Evolutionary conservation across 768 basidiomycete genomes (phyloP), one percentile per base, ranked within the genome.

Genomic region (Royoungia palumana): DNA sequence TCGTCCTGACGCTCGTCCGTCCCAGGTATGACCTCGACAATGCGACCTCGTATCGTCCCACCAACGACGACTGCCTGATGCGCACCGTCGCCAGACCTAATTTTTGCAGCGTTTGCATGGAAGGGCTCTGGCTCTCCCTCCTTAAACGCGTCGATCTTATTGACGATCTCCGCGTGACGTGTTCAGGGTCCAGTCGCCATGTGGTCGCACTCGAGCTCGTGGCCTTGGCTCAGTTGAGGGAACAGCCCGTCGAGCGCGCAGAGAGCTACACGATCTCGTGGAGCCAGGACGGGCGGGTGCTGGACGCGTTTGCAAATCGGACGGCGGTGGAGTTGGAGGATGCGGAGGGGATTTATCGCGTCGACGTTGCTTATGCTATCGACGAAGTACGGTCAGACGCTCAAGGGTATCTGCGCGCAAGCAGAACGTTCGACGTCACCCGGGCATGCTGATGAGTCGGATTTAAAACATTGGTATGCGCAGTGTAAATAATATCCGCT

Each of bases 31-130:
- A 82, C 28, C 63, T 70, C 34, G 45, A 64, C 45, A 87, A 89
- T 57, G 63, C 65, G 44, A 89, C 85, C 0, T 76, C 78, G 4
- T 90, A 85, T 66, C 78, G 89, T n/a, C 89, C 89, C 4, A 90
- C 88, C 3, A 87, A 89, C 54, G 82, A 87, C 51, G 85, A 82
- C 63, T 90, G 89, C 61, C 79, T 90, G 40, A 90, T 91, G 89
- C 85, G 89, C 35, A 69, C 71, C 45, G 82, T 88, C 35, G 81
- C 77, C 24, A 74, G 77, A 0, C 82, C 86, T 46, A 78, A 85
- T 59, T 86, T 90, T 62, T 90, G 89, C 73, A 80, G 73, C 54
- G 82, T 79, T 43, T 91, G 89, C 60, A 58, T 78, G 13, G 89
- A 90, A 54, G 85, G 78, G 6, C 78, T 90, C 27, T 90, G 89